These are phyloP conservation scores for Fusarium veterinarium DNA, from an alignment of 2,329 filamentous ascomycete species.

Conservation along the genomic window DNA sequence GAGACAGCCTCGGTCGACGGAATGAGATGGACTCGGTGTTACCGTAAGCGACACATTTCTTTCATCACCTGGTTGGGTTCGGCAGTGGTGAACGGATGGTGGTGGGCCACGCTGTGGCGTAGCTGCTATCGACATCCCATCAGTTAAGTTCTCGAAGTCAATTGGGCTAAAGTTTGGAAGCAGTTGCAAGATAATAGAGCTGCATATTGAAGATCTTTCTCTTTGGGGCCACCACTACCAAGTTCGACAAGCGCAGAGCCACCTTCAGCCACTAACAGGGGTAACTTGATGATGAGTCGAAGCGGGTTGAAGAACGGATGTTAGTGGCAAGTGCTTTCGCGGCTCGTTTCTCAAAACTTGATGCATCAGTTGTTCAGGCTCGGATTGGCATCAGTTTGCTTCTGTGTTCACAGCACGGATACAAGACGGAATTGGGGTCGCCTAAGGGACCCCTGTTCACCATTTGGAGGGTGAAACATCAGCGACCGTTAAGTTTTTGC, in stretches of 20 bases:
- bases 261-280: constrained; percentile 15
- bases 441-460: background rate
- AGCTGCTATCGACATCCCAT: background rate
- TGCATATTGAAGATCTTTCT: constrained; percentile 23
- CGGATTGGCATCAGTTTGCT: constrained; percentile 1
- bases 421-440: background rate
- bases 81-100: constrained; percentile 16
- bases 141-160: background rate
- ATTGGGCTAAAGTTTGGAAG: constrained; percentile 1
- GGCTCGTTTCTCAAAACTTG: constrained; percentile 1
- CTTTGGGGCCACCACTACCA: constrained; percentile 1
- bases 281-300: background rate
- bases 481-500: background rate
- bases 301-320: constrained; percentile 2
- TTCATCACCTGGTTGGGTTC: background rate
- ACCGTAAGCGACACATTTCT: constrained; percentile 9
- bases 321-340: constrained; percentile 16
- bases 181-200: constrained; percentile 12
- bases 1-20: background rate
- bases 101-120: constrained; percentile 23
- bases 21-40: background rate
- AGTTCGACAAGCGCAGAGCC: background rate
- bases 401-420: background rate
- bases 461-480: constrained; percentile 1
- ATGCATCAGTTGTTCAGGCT: constrained; percentile 17